Percentiles rank a stretch among this genome's conserved stretches.
Conservation (phyloP, 2,329 filamentous ascomycete genomes). For the Nannizziopsis barbatae region DNA sequence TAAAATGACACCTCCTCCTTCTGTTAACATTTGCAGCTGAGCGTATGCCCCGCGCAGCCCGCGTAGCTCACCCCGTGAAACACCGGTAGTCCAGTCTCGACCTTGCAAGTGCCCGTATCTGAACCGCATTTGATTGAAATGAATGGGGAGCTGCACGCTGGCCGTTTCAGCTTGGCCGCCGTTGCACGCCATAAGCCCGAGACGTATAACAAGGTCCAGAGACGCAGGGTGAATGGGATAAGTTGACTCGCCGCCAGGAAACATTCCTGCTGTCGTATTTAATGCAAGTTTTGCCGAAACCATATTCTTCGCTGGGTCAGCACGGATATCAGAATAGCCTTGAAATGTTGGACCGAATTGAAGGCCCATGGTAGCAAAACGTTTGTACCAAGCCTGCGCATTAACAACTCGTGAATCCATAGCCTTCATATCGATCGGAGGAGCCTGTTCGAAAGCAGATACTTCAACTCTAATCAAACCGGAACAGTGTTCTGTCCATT, state of each 20-base stretch:
- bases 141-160: conserved; percentile 8
- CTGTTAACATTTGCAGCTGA: conserved; percentile 6
- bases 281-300: conserved; percentile 12
- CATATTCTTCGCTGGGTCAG: conserved; percentile 1
- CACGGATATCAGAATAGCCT: not conserved
- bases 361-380: conserved; percentile 15
- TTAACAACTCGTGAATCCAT: conserved; percentile 5
- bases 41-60: conserved; percentile 7
- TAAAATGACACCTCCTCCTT: conserved; percentile 7
- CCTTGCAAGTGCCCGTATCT: not conserved
- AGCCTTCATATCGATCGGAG: conserved; percentile 5
- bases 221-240: conserved; percentile 18
- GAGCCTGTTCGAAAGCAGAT: not conserved
- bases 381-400: conserved; percentile 11
- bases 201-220: conserved; percentile 19
- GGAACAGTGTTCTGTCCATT: conserved; percentile 28
- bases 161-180: conserved; percentile 9
- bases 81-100: not conserved
- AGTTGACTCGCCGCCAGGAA: conserved; percentile 9
- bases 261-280: conserved; percentile 8
- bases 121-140: conserved; percentile 8
- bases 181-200: conserved; percentile 16
- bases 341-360: conserved; percentile 18
- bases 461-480: conserved; percentile 23
- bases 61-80: conserved; percentile 6